Conservation (phyloP, 345 rosid species). For the Dipteronia sinensis region DNA sequence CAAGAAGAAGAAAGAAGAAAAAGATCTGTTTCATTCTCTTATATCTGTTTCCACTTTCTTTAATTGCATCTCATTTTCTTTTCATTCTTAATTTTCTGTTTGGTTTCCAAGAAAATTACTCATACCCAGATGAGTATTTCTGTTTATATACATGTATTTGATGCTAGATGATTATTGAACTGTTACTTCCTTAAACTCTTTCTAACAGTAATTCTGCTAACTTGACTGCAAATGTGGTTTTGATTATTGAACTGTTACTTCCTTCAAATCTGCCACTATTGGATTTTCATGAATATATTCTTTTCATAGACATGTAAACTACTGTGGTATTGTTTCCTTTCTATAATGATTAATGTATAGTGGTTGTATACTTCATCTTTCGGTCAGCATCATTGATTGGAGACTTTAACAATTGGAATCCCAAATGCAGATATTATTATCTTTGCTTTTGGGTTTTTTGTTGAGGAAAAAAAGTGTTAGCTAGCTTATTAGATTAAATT, state of each 20-base stretch:
- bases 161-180: not conserved
- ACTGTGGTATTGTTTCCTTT: not conserved
- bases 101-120: not conserved
- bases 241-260: not conserved
- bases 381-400: constrained; percentile 95
- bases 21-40: constrained; percentile 41
- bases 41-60: not conserved
- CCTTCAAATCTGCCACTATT: not conserved
- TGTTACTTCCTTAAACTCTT: not conserved
- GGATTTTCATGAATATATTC: not conserved
- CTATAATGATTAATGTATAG: not conserved
- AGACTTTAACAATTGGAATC: constrained; percentile 94
- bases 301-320: not conserved
- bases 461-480: not conserved
- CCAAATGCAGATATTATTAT: constrained; percentile 71
- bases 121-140: not conserved
- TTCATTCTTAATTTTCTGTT: not conserved
- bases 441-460: too few relatives aligned
- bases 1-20: constrained; percentile 89
- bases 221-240: not conserved
- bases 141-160: not conserved
- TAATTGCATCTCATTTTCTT: not conserved
- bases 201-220: not conserved
- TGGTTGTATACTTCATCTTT: constrained; percentile 22
- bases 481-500: not conserved